A percentile compares a stretch with the other conserved stretches of the same genome.
Conservation (phyloP, 768 basidiomycete species). For the Pisolithus tinctorius region DNA sequence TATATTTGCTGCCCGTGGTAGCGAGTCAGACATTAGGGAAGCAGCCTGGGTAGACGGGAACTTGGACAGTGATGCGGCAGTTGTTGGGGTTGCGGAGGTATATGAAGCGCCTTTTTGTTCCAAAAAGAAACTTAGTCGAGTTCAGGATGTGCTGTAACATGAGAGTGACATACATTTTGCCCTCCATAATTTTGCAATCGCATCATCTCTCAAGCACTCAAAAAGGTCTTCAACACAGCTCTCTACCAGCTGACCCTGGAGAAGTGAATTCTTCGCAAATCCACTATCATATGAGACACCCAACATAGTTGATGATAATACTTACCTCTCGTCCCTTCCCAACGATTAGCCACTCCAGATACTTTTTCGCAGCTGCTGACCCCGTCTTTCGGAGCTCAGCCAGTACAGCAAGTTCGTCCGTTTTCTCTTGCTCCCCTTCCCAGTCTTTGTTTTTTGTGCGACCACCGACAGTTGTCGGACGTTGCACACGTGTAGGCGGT, state of each 20-base stretch:
- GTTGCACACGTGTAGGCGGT: slow-evolving; percentile 13
- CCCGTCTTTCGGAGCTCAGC: slow-evolving; percentile 18
- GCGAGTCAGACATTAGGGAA: neutral
- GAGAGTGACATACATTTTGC: slow-evolving; percentile 48
- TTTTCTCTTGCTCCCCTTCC: slow-evolving; percentile 14
- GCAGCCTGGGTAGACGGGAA: slow-evolving; percentile 1
- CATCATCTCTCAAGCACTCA: slow-evolving; percentile 41
- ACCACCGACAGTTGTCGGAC: slow-evolving; percentile 12
- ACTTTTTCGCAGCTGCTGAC: slow-evolving; percentile 52
- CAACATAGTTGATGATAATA: neutral
- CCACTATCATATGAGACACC: neutral
- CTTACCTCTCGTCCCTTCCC: slow-evolving; percentile 56
- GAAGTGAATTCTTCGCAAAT: slow-evolving; percentile 40
- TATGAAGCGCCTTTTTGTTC: slow-evolving; percentile 43
- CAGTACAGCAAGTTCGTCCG: slow-evolving; percentile 22
- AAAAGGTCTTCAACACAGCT: slow-evolving; percentile 50
- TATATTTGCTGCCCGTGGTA: neutral
- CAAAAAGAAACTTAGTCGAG: neutral
- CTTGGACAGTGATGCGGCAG: slow-evolving; percentile 3
- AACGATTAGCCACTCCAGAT: slow-evolving; percentile 77
- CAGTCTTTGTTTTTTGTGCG: slow-evolving; percentile 20
- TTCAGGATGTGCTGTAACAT: neutral
- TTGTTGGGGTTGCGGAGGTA: slow-evolving; percentile 24
- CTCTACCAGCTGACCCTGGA: slow-evolving; percentile 63
- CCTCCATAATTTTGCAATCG: slow-evolving; percentile 56